Evolutionary conservation across 495 filamentous ascomycete genomes (phyloP).

Genomic region (Aspergillus heteromorphus): DNA sequence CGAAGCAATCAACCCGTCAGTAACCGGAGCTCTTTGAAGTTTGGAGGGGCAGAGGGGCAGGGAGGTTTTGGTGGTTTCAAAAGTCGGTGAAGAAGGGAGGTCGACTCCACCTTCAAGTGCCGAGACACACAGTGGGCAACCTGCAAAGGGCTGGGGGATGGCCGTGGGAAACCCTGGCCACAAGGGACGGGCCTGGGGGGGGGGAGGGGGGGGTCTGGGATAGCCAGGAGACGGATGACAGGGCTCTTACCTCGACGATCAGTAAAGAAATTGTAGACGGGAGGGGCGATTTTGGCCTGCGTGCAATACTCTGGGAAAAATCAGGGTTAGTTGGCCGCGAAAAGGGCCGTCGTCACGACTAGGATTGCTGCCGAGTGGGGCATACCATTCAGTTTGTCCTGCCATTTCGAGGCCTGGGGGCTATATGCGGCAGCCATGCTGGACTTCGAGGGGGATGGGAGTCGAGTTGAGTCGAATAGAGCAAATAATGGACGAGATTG

Average conservation of each 20-base stretch:
- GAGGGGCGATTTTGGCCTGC: slow-evolving; percentile 46
- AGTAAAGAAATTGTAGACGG: slow-evolving; percentile 66
- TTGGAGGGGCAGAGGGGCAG: too few species aligned
- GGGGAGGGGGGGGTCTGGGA: background rate
- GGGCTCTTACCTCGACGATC: slow-evolving; percentile 63
- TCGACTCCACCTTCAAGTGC: slow-evolving; percentile 26
- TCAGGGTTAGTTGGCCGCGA: slow-evolving; percentile 6
- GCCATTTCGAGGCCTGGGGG: slow-evolving; percentile 29
- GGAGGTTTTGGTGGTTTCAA: slow-evolving; percentile 16
- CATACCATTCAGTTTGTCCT: slow-evolving; percentile 50
- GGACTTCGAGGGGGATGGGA: background rate
- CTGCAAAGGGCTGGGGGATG: background rate
- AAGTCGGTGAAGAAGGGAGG: slow-evolving; percentile 36
- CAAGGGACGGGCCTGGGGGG: too few species aligned
- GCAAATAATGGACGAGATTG: background rate
- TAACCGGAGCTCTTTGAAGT: slow-evolving; percentile 3
- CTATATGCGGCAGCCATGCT: background rate
- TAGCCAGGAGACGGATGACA: slow-evolving; percentile 5
- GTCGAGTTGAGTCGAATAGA: background rate
- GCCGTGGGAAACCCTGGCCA: too few species aligned
- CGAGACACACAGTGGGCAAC: slow-evolving; percentile 14
- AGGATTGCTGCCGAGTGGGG: slow-evolving; percentile 21
- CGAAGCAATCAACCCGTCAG: slow-evolving; percentile 13
- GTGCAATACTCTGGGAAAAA: slow-evolving; percentile 54
- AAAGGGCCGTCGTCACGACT: slow-evolving; percentile 1